Conservation (phyloP, 108 stramenopile genomes). For the Parmales sp. region DNA sequence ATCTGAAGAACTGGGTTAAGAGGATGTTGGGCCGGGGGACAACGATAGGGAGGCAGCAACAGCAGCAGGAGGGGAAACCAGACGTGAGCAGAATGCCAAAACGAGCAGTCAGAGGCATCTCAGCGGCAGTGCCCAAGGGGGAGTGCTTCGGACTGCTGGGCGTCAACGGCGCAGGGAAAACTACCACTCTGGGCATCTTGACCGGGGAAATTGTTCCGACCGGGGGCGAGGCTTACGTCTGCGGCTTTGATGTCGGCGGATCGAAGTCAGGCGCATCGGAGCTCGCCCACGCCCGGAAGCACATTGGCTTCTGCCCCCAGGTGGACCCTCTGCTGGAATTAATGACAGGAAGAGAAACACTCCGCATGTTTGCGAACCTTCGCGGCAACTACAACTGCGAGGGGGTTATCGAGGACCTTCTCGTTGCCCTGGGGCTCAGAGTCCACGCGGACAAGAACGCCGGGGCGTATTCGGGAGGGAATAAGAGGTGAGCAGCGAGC, state of each 20-base stretch:
- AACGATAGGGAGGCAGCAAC: background rate
- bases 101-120: conserved; percentile 22
- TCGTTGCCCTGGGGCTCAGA: conserved; percentile 23
- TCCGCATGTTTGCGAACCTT: conserved; percentile 10
- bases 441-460: conserved; percentile 26
- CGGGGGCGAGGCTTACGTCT: conserved; percentile 19
- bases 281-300: conserved; percentile 1
- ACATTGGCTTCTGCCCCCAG: conserved; percentile 19
- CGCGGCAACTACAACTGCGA: conserved; percentile 21
- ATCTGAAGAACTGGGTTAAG: background rate
- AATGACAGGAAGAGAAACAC: conserved; percentile 13
- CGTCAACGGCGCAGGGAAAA: conserved; percentile 33
- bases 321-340: conserved; percentile 12
- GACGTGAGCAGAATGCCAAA: conserved; percentile 1
- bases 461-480: conserved; percentile 23
- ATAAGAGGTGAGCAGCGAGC: too few relatives aligned
- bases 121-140: conserved; percentile 19
- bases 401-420: conserved; percentile 5
- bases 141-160: conserved; percentile 36
- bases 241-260: conserved; percentile 12
- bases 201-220: conserved; percentile 30
- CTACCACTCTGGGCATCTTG: conserved; percentile 24
- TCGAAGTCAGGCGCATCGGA: conserved; percentile 2
- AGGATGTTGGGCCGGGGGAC: background rate
- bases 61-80: background rate